These are phyloP conservation scores for Spiraea crenata DNA, from an alignment of 331 rosid genomes.

Conservation along the genomic window DNA sequence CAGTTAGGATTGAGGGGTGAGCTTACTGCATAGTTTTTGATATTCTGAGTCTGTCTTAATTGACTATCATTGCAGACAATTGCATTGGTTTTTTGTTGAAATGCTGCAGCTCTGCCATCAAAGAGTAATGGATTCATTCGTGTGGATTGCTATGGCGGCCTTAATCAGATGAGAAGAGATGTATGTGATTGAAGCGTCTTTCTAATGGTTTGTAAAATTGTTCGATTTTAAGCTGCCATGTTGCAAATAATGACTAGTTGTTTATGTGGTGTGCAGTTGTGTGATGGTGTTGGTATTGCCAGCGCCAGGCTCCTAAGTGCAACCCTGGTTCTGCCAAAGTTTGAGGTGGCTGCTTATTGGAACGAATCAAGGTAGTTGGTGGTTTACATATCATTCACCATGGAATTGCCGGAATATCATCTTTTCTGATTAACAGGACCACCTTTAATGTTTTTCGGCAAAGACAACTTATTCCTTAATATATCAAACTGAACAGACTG, in stretches of 20 bases:
- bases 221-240: slow-evolving; percentile 5
- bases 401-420: not conserved
- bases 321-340: slow-evolving; percentile 80
- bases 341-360: slow-evolving; percentile 95
- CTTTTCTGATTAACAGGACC: not conserved
- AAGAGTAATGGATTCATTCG: slow-evolving; percentile 76
- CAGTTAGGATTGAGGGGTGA: not conserved
- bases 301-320: slow-evolving; percentile 84
- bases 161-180: slow-evolving; percentile 96
- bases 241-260: slow-evolving; percentile 17
- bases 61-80: slow-evolving; percentile 87
- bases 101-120: slow-evolving; percentile 85
- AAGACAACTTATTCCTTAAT: not conserved
- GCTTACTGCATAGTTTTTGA: slow-evolving; percentile 9
- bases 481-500: not conserved
- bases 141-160: slow-evolving; percentile 96
- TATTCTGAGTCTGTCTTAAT: slow-evolving; percentile 60
- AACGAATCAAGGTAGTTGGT: slow-evolving; percentile 82
- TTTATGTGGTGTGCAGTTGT: slow-evolving; percentile 53
- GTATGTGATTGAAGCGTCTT: slow-evolving; percentile 42
- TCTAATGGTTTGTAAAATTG: slow-evolving; percentile 1
- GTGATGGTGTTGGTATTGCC: slow-evolving; percentile 93
- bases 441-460: not conserved
- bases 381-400: not conserved
- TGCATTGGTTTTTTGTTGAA: slow-evolving; percentile 88